Percentiles rank a stretch among this genome's conserved stretches.
Evolutionary conservation across 257 asterid species (phyloP).

Genomic region (Capsicum chinense): DNA sequence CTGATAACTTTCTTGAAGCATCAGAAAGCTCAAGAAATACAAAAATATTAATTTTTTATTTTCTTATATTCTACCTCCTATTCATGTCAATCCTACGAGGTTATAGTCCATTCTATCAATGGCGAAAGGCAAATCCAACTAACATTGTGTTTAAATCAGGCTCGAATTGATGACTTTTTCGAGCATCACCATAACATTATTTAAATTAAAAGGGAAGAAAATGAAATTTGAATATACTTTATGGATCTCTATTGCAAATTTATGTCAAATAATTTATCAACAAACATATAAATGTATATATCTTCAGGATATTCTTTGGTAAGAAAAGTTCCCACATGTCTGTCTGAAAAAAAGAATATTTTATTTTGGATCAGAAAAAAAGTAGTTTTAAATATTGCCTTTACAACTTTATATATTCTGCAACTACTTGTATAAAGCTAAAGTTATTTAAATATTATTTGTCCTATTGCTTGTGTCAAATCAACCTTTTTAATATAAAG

Average conservation of each 20-base stretch:
- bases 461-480: conserved; percentile 32
- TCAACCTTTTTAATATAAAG: conserved; percentile 55
- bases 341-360: conserved; percentile 9
- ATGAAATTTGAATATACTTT: neutral
- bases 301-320: neutral
- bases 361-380: conserved; percentile 3
- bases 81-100: neutral
- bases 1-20: too few species aligned
- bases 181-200: neutral
- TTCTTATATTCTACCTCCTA: neutral
- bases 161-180: neutral
- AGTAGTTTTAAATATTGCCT: conserved; percentile 38
- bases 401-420: conserved; percentile 55
- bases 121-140: too few species aligned
- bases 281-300: neutral
- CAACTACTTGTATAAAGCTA: conserved; percentile 17
- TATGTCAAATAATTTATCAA: neutral
- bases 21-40: neutral
- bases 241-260: neutral
- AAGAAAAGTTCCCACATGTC: conserved; percentile 19
- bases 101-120: neutral
- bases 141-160: neutral
- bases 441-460: conserved; percentile 23
- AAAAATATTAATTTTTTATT: neutral
- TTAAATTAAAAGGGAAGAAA: neutral